Base-by-base conservation (phyloP, 2,329 filamentous ascomycete species). In the Ophiostoma montium region DNA sequence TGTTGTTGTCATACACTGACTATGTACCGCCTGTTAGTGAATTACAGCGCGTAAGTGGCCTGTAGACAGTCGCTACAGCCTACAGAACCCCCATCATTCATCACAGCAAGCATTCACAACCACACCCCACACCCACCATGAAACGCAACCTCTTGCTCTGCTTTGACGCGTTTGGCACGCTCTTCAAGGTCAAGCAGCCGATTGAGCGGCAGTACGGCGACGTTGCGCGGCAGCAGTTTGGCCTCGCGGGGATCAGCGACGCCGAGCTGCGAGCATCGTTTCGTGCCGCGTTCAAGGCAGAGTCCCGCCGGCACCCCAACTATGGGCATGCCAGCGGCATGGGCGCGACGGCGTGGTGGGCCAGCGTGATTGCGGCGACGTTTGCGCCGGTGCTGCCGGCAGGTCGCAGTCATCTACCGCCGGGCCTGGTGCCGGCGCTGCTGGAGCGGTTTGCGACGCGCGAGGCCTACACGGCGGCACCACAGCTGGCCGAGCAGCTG, bases 151-250 rank as follows among this genome's bases (percentile, higher is more conserved):
- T 82, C 2, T 61, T 82, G 1, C 60, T 82, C 1, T 77, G 75
- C 52, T 75, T 82, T 48, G 78, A 83, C 59, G 78, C 78, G 5
- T 82, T 81, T 55, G 76, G 74, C n/a, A 83, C 78, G 0, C 64
- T 83, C 2, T 81, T 79, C 61, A 63, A 61, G 11, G 76, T 77
- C 0, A 70, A 64, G 45, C 56, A 58, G 10, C 63, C 74, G 1
- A 69, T 82, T 8, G 63, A 67, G 5, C 59, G 65, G 47, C 74
- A 79, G 55, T 83, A 83, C 59, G 67, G 62, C 35, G 61, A 67
- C 18, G 65, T 74, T 2, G 78, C 76, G 1, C 59, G 67, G 16
- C 61, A 66, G 47, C 67, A 72, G 57, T 44, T 47, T 19, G 76
- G 76, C 3, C 56, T 79, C 36, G 62, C 4, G n/a, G 5, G 16